Percentiles rank a stretch among this genome's conserved stretches.
phyloP scores from a whole-genome alignment of 2,329 filamentous ascomycete genomes.

The Coleophoma crateriformis region DNA sequence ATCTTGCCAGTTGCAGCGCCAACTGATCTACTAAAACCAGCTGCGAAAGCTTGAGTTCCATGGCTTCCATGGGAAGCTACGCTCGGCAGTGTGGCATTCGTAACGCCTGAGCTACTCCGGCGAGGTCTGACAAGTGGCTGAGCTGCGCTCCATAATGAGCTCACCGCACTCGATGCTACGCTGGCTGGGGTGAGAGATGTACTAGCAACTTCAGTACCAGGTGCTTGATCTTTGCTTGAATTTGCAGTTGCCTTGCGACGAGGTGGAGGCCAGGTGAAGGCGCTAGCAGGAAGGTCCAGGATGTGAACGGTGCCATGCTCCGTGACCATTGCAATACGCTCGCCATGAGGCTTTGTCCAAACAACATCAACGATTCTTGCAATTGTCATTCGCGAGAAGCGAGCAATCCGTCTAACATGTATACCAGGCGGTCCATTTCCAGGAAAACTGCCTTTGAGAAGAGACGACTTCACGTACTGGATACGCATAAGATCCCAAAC shows the following conservation, averaged over 20 bases:
- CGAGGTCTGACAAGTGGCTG: slow-evolving; percentile 25
- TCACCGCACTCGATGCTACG: slow-evolving; percentile 26
- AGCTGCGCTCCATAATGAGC: slow-evolving; percentile 24
- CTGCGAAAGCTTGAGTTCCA: slow-evolving; percentile 67
- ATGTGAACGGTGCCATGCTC: slow-evolving; percentile 94
- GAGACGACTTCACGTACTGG: slow-evolving; percentile 56
- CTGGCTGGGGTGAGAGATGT: slow-evolving; percentile 38
- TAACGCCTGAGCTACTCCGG: slow-evolving; percentile 24
- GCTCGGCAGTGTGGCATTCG: slow-evolving; percentile 18
- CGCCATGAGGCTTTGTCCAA: slow-evolving; percentile 78
- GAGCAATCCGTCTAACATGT: slow-evolving; percentile 75
- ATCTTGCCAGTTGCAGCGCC: slow-evolving; percentile 64
- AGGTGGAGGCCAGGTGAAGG: slow-evolving; percentile 82
- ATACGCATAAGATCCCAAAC: slow-evolving; percentile 74
- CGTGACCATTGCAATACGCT: slow-evolving; percentile 83
- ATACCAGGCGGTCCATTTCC: slow-evolving; percentile 33
- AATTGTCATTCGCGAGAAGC: slow-evolving; percentile 87
- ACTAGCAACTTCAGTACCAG: slow-evolving; percentile 32
- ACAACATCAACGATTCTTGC: slow-evolving; percentile 85
- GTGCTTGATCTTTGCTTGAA: slow-evolving; percentile 9
- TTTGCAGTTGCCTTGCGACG: slow-evolving; percentile 32
- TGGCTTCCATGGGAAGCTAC: slow-evolving; percentile 52
- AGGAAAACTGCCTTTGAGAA: slow-evolving; percentile 47
- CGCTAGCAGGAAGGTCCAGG: slow-evolving; percentile 76
- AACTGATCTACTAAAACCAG: slow-evolving; percentile 68